Conservation (phyloP, 805 yeast genomes). For the Saturnispora silvae region DNA sequence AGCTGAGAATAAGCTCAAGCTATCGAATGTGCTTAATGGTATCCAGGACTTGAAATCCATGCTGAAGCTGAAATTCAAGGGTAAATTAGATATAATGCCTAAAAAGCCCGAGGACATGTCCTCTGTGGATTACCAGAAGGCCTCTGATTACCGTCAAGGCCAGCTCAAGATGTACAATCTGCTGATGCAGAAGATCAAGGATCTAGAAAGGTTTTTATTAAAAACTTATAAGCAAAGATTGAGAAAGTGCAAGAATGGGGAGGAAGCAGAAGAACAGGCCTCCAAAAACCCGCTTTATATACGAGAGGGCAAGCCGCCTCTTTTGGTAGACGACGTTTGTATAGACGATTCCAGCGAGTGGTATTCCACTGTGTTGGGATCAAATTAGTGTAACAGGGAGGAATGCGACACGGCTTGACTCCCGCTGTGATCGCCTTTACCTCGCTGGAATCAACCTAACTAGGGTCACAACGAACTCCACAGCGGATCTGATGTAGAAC, state of each 20-base stretch:
- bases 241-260: slow-evolving; percentile 18
- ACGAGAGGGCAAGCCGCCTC: slow-evolving; percentile 4
- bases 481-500: background rate
- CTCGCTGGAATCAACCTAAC: too few species aligned
- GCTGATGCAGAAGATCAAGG: slow-evolving; percentile 32
- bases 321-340: slow-evolving; percentile 1
- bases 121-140: slow-evolving; percentile 15
- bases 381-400: too few species aligned
- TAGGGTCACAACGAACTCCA: too few species aligned
- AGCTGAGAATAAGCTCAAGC: slow-evolving; percentile 30
- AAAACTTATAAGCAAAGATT: slow-evolving; percentile 20
- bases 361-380: slow-evolving; percentile 12
- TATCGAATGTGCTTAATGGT: slow-evolving; percentile 53
- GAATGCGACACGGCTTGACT: too few species aligned
- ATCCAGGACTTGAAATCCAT: slow-evolving; percentile 45
- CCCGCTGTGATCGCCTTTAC: too few species aligned
- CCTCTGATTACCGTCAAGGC: slow-evolving; percentile 29
- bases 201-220: slow-evolving; percentile 32
- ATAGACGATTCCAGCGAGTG: slow-evolving; percentile 1
- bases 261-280: too few species aligned
- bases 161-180: slow-evolving; percentile 31
- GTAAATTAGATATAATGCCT: slow-evolving; percentile 14
- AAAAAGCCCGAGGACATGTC: slow-evolving; percentile 4
- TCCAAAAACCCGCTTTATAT: background rate
- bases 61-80: slow-evolving; percentile 34